A percentile compares a stretch with the other conserved stretches of the same genome.
These are phyloP conservation scores for Fistulifera pelliculosa DNA, from an alignment of 108 stramenopile genomes.

Conservation along the genomic window DNA sequence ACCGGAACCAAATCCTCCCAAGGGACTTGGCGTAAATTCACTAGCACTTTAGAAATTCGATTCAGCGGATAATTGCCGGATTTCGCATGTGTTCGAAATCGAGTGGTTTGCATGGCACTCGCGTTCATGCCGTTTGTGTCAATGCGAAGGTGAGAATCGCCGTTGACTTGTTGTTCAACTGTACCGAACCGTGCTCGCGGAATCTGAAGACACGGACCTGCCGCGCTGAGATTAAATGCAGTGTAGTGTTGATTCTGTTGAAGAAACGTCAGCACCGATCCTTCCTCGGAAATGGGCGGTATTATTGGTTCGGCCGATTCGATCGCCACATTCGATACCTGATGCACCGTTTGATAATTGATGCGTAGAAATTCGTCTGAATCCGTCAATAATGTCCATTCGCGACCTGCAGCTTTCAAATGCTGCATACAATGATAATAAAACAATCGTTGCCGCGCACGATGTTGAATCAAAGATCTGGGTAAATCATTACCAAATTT, in stretches of 20 bases:
- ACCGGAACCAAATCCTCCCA: constrained; percentile 32
- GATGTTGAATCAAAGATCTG: constrained; percentile 16
- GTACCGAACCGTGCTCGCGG: constrained; percentile 29
- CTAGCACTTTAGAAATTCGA: constrained; percentile 44
- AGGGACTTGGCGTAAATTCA: constrained; percentile 45
- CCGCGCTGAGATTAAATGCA: constrained; percentile 6
- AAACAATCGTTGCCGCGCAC: constrained; percentile 38
- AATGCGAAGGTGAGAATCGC: not conserved
- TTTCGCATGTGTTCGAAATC: constrained; percentile 31
- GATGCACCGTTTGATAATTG: constrained; percentile 15
- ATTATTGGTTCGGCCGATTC: not conserved
- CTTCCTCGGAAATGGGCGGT: constrained; percentile 15
- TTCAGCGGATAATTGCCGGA: constrained; percentile 22
- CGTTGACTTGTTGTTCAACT: constrained; percentile 2
- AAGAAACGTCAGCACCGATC: constrained; percentile 21
- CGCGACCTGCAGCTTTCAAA: constrained; percentile 15
- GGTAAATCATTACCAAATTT: constrained; percentile 16
- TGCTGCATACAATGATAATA: constrained; percentile 32
- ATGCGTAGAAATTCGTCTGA: constrained; percentile 49
- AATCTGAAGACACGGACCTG: constrained; percentile 33
- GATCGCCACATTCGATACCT: not conserved
- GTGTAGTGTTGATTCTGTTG: constrained; percentile 4
- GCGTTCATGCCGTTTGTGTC: constrained; percentile 21
- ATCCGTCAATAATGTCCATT: constrained; percentile 50
- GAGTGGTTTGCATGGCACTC: constrained; percentile 39